These are phyloP conservation scores for Skeletonema costatum DNA, from an alignment of 108 stramenopile species.

Conservation along the genomic window DNA sequence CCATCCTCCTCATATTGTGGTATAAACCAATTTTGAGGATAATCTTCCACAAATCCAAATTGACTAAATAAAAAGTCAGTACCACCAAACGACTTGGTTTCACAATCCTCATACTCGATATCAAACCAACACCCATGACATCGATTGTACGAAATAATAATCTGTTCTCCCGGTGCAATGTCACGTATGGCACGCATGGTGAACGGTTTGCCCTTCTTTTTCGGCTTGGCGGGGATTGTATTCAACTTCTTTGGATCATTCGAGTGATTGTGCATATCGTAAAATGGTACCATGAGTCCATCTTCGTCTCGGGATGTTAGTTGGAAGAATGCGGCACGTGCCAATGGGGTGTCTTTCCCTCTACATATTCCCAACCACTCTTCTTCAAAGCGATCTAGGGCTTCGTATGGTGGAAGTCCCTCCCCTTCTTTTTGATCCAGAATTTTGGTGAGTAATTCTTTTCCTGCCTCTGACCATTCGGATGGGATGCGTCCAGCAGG, in stretches of 20 bases:
- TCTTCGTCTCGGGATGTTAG: conserved; percentile 27
- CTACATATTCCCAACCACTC: conserved; percentile 30
- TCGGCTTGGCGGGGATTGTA: conserved; percentile 22
- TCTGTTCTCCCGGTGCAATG: conserved; percentile 40
- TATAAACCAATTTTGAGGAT: conserved; percentile 5
- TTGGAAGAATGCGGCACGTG: conserved; percentile 42
- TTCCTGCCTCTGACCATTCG: conserved; percentile 50
- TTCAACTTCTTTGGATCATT: conserved; percentile 45
- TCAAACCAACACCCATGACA: conserved; percentile 29
- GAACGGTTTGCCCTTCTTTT: conserved; percentile 26
- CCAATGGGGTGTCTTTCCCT: conserved; percentile 40
- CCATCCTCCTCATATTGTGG: conserved; percentile 1
- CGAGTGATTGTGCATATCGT: conserved; percentile 50
- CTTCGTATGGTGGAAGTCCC: conserved; percentile 27
- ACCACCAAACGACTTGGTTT: conserved; percentile 22
- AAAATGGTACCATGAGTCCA: conserved; percentile 49
- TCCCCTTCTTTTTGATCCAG: background rate
- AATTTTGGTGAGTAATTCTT: conserved; percentile 40
- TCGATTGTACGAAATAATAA: conserved; percentile 45
- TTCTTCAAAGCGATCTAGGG: conserved; percentile 19
- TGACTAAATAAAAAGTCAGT: conserved; percentile 27
- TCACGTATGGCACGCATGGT: conserved; percentile 16
- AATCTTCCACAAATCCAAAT: conserved; percentile 51
- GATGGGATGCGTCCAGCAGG: conserved; percentile 47
- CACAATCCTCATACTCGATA: conserved; percentile 29